Base-by-base conservation (phyloP, 2,329 filamentous ascomycete species). In the Paecilomyces sp. region DNA sequence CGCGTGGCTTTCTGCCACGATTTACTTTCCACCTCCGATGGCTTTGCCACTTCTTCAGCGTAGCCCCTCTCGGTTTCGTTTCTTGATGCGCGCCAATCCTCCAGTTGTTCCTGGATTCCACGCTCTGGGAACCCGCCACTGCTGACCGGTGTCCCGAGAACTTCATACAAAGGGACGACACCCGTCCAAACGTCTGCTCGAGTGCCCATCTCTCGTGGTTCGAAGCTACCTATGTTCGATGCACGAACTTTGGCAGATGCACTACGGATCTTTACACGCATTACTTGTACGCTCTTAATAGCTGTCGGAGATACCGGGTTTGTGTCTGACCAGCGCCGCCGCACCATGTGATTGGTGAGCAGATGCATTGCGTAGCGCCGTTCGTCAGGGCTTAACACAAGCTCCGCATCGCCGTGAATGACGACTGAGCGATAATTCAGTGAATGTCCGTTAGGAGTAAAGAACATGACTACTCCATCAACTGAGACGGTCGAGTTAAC, bases 271-370 rank as follows among this genome's bases (percentile, higher is more conserved):
- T 55, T 52, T 9, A 61, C 57, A 28, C 58, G 57, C 9, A 61
- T 61, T 7, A 61, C 60, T 47, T 61, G 60, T 28, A 61, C 60
- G 36, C 50, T 30, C 34, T 57, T 54, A 28, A 59, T 54, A 15
- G 54, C 60, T 13, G 54, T 57, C 15, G 54, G 54, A 2, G 57
- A 34, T 12, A 61, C 60, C 9, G 54, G 57, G 25, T 61, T 57
- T 13, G 60, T 61, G n/a, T 13, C 50, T 25, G 56, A 51, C 57
- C 60, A 61, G 31, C 60, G 54, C n/a, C 25, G 57, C 12, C 31
- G 60, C 22, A 50, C 31, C 60, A 61, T 61, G 51, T 61, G 60
- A 54, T 61, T 61, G 33, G 60, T 61, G 15, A 61, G 41, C 47
- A 61, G 57, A 15, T 57, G 57, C 60, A 61, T 61, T 36, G 60